Conservation (phyloP, 441 rosid genomes). For the Gossypium davidsonii region DNA sequence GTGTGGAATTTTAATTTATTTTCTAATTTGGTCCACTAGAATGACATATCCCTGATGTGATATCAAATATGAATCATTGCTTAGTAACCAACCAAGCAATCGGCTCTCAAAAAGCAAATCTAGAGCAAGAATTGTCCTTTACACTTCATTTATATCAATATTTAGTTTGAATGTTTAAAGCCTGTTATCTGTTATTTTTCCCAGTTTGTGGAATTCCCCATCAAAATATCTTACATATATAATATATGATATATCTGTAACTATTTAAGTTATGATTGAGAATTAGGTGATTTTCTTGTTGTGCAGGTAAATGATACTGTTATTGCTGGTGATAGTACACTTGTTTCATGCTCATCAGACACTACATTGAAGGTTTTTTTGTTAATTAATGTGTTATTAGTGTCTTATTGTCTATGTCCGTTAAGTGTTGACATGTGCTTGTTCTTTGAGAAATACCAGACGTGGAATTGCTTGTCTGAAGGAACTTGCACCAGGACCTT, state of each 20-base stretch:
- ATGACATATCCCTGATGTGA: background rate
- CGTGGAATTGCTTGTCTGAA: conserved; percentile 87
- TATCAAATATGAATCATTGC: conserved; percentile 3
- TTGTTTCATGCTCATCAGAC: conserved; percentile 97
- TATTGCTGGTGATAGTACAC: conserved; percentile 71
- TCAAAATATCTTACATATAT: background rate
- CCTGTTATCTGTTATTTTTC: background rate
- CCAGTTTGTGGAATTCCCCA: background rate
- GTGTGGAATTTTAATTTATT: background rate
- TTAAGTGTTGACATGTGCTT: conserved; percentile 11
- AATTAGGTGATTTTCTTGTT: conserved; percentile 8
- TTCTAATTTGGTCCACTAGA: background rate
- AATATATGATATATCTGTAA: background rate
- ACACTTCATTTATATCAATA: background rate
- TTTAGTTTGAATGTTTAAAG: conserved; percentile 14
- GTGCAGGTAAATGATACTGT: conserved; percentile 90
- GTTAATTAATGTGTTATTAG: background rate
- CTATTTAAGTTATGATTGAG: background rate
- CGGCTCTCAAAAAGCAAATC: background rate
- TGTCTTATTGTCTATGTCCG: conserved; percentile 13
- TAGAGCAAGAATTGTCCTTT: background rate
- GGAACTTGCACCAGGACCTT: conserved; percentile 81
- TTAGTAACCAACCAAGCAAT: background rate
- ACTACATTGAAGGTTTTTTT: conserved; percentile 80
- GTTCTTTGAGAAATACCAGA: conserved; percentile 36